Evolutionary conservation across 257 asterid species (phyloP).

Genomic region (Nyctanthes arbortristis): DNA sequence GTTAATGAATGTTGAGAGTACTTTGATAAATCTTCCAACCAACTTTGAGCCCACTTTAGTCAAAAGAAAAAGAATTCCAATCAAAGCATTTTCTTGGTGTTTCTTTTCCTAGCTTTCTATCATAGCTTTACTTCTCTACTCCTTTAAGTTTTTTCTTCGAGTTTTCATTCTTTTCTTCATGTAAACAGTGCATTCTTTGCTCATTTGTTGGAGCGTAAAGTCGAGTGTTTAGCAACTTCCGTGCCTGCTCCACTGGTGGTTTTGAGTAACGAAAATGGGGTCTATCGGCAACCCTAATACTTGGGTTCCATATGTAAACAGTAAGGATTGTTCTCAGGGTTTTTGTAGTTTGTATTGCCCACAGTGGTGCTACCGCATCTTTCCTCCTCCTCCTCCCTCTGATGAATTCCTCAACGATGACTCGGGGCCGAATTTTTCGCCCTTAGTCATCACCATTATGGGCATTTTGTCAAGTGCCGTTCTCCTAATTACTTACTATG

Average conservation of each 20-base stretch:
- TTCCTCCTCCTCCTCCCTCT: constrained; percentile 54
- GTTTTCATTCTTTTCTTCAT: neutral
- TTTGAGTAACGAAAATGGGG: constrained; percentile 24
- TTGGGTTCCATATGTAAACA: constrained; percentile 46
- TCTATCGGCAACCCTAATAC: constrained; percentile 31
- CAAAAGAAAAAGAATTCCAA: constrained; percentile 23
- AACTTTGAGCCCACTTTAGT: constrained; percentile 38
- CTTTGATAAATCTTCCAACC: constrained; percentile 45
- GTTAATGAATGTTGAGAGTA: constrained; percentile 28
- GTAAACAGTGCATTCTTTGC: neutral
- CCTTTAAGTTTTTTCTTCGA: too few relatives aligned
- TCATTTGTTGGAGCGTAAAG: neutral
- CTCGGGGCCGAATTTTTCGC: constrained; percentile 38
- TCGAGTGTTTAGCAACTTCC: neutral
- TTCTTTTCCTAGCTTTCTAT: constrained; percentile 1
- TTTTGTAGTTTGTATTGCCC: constrained; percentile 56
- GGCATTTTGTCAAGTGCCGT: constrained; percentile 47
- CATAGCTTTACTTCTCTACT: too few relatives aligned
- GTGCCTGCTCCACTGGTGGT: too few relatives aligned
- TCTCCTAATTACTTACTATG: constrained; percentile 51
- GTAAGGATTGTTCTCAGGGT: constrained; percentile 54
- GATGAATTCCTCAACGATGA: constrained; percentile 27
- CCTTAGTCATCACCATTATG: constrained; percentile 45
- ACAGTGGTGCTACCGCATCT: constrained; percentile 49
- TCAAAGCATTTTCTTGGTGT: constrained; percentile 20